A percentile compares a stretch with the other conserved stretches of the same genome.
These are phyloP conservation scores for Botrytis medusae DNA, from an alignment of 2,329 filamentous ascomycete species.

Conservation along the genomic window DNA sequence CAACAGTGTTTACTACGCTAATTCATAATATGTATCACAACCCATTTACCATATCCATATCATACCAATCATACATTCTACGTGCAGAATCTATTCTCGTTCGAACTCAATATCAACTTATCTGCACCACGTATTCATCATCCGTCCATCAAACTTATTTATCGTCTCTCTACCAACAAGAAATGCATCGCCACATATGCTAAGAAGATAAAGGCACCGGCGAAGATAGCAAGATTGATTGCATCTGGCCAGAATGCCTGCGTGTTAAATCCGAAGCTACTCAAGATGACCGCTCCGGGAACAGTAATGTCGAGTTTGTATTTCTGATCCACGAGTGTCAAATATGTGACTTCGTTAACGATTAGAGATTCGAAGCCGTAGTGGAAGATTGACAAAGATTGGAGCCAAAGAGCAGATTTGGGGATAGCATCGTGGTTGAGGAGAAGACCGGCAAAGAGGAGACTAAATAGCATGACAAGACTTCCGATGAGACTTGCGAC, in stretches of 20 bases:
- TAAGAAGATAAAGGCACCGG: conserved; percentile 77
- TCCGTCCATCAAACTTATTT: conserved; percentile 32
- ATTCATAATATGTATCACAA: conserved; percentile 15
- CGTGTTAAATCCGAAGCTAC: conserved; percentile 92
- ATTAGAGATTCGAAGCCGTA: conserved; percentile 96
- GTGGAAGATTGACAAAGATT: conserved; percentile 94
- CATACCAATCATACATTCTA: conserved; percentile 9
- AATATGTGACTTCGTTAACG: conserved; percentile 90
- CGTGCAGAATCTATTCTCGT: neutral
- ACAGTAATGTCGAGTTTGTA: conserved; percentile 96
- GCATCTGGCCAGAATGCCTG: conserved; percentile 83
- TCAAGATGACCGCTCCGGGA: conserved; percentile 89
- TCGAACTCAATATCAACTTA: neutral
- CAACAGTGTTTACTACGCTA: neutral
- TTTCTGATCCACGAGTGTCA: conserved; percentile 89
- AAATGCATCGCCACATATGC: conserved; percentile 94
- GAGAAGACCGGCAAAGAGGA: conserved; percentile 90
- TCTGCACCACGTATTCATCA: no score
- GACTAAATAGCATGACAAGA: conserved; percentile 93
- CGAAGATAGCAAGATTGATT: conserved; percentile 77
- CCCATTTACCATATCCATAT: neutral
- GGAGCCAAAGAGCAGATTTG: conserved; percentile 80
- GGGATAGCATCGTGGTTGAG: conserved; percentile 95
- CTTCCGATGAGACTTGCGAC: conserved; percentile 94
- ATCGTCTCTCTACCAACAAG: conserved; percentile 85